phyloP scores from a whole-genome alignment of 2,329 filamentous ascomycete genomes.

The Phialocephala sp. region DNA sequence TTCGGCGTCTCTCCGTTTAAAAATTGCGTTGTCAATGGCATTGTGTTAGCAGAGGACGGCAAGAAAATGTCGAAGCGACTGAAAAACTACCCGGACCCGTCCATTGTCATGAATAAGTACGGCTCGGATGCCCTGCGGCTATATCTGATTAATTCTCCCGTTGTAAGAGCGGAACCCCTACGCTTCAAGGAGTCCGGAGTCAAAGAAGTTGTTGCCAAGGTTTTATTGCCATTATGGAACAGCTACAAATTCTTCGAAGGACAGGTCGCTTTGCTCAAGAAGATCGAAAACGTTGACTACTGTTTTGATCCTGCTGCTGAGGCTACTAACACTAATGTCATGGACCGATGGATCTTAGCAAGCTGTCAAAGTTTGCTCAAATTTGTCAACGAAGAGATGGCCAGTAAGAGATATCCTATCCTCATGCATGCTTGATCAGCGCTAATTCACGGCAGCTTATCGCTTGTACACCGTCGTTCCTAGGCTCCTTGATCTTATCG shows the following conservation, averaged over 20 bases:
- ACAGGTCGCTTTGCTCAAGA: constrained; percentile 85
- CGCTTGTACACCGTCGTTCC: constrained; percentile 92
- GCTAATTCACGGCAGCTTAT: constrained; percentile 55
- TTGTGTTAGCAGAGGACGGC: constrained; percentile 90
- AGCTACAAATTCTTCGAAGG: constrained; percentile 96
- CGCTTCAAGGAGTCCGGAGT: constrained; percentile 92
- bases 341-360: constrained; percentile 95
- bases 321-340: constrained; percentile 83
- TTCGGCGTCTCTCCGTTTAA: constrained; percentile 87
- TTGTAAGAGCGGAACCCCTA: constrained; percentile 88
- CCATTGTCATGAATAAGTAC: constrained; percentile 82
- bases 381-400: constrained; percentile 94
- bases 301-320: constrained; percentile 78
- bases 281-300: constrained; percentile 78
- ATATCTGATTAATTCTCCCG: constrained; percentile 97
- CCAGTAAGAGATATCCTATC: constrained; percentile 55
- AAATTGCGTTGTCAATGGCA: constrained; percentile 96
- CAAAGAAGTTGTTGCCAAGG: constrained; percentile 92
- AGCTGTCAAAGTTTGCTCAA: constrained; percentile 89
- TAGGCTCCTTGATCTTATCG: constrained; percentile 80
- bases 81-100: constrained; percentile 94
- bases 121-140: constrained; percentile 90
- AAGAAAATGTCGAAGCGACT: constrained; percentile 99
- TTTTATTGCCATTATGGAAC: constrained; percentile 92
- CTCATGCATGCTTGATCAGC: not conserved